Percentiles rank a stretch among this genome's conserved stretches.
Evolutionary conservation across 768 basidiomycete species (phyloP).

Genomic region (Mycena belliarum): DNA sequence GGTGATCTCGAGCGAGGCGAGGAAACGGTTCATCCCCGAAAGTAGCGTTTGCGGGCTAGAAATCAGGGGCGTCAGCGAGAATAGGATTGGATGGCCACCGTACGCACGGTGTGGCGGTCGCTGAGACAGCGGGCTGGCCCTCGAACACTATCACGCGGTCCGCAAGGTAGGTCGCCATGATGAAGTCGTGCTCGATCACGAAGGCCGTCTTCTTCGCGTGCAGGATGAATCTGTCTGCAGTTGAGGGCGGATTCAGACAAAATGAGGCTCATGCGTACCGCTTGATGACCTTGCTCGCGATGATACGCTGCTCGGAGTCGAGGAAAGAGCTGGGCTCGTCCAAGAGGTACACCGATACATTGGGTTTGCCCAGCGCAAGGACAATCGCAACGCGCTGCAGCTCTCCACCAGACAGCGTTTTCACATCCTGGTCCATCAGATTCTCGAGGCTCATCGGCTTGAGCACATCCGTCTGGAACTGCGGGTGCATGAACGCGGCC

Average conservation of each 20-base stretch:
- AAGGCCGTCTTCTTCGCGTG: constrained; percentile 98
- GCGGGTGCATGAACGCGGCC: constrained; percentile 96
- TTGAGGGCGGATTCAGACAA: not conserved
- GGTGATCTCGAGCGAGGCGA: constrained; percentile 93
- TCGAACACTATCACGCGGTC: constrained; percentile 96
- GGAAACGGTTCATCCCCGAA: constrained; percentile 97
- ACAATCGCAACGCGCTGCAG: constrained; percentile 97
- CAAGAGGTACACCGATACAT: constrained; percentile 87
- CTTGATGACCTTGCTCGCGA: constrained; percentile 97
- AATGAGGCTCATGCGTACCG: constrained; percentile 49
- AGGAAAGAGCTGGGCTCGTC: constrained; percentile 96
- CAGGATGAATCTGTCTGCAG: constrained; percentile 72
- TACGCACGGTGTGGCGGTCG: constrained; percentile 88
- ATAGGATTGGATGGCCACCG: not conserved
- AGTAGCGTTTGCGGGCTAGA: constrained; percentile 88
- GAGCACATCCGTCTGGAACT: constrained; percentile 97
- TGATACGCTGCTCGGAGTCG: constrained; percentile 99
- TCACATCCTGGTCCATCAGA: constrained; percentile 97
- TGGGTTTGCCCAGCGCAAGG: constrained; percentile 83
- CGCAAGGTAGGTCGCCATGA: constrained; percentile 99
- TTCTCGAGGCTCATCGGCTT: constrained; percentile 96
- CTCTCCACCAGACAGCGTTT: constrained; percentile 98
- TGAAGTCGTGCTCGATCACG: constrained; percentile 99
- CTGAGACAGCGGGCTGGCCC: constrained; percentile 81
- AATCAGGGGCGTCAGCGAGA: too few relatives aligned